Base-by-base conservation (phyloP, 1,139 yeast genomes). In the Taiozyma sp. region DNA sequence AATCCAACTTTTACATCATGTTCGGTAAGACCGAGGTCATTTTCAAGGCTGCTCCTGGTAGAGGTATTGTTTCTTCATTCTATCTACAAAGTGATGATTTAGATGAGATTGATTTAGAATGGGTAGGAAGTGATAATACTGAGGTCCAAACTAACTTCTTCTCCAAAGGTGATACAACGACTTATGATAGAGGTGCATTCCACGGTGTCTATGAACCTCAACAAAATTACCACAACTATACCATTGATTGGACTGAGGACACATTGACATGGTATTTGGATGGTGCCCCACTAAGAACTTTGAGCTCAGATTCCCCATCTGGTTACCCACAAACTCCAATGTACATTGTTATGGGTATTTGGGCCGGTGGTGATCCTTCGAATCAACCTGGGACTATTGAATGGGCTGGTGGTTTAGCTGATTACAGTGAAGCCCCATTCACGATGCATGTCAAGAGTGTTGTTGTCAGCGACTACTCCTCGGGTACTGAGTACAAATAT, bases 391-490 rank as follows among this genome's bases (percentile, higher is more conserved):
- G 95, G 39, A 86, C 95, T 9, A 83, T 87, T 52, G 80, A 80
- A 60, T 87, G 95, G 95, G 93, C 95, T 14, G 95, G 95, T 48
- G 95, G 95, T 48, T 57, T 59, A n/a, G 81, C 89, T 14, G 84
- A 86, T 65, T 85, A 79, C 63, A 57, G 76, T 14, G 61, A 76
- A 44, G 89, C 81, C 40, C 93, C 95, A 45, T 87, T 81, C 65
- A 66, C 81, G 40, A 87, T 87, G 88, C 64, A 76, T 57, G 77
- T 90, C 56, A 74, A 83, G 61, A 72, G 77, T 6, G 62, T 89
- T 43, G 67, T 76, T 43, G 88, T 87, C 19, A 72, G 81, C 37
- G 97, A 90, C 67, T 90, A 89, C 67, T 88, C 96, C 3, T 76
- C 88, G 19, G 97, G 97, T 43, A 62, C 75, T 1, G 75, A 76